Base-by-base conservation (phyloP, 1,139 yeast species). In the Protomyces gravidus region DNA sequence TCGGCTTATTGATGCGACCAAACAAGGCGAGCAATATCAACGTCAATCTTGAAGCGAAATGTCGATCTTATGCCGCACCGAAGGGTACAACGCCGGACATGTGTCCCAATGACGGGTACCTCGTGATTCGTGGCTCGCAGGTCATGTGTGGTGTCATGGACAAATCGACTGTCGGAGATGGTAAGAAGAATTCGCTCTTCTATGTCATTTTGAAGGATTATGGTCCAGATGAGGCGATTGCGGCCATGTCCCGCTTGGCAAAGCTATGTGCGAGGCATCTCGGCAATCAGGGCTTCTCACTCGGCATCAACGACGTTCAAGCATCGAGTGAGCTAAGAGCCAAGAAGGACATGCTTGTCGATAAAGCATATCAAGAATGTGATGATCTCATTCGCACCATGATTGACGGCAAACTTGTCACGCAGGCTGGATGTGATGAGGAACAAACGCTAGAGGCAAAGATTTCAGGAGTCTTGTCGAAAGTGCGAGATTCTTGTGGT, bases 341-440 rank as follows among this genome's bases (percentile, higher is more conserved):
- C 27, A 86, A 82, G 72, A 94, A 94, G 72, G 97, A 90, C 72
- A 78, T 81, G 59, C 81, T 92, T 81, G 97, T 94, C 48, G 96
- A 90, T 71, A 79, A 79, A 67, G 98, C 98, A 0, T 94, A 94
- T 71, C 78, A 81, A 40, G 86, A 88, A 75, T 90, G 97, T 80
- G 97, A 92, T 69, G 94, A 88, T 67, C 79, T 94, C 65, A 94
- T 94, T 76, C 83, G 81, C 63, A 78, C 81, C 65, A 88, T 82
- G 71, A 85, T 87, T 64, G 78, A 83, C 56, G 98, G 98, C 4
- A 89, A 88, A 69, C 80, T 94, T 66, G 98, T 92, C 72, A 90
- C 98, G 0, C 98, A 94, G 70, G 98, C 99, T 0, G 99, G 99
- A 73, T 92, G 98, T 80, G 86, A 92, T 69, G 97, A 90, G 73